These are phyloP conservation scores for Salvia sclarea DNA, from an alignment of 305 asterid genomes.

Conservation along the genomic window DNA sequence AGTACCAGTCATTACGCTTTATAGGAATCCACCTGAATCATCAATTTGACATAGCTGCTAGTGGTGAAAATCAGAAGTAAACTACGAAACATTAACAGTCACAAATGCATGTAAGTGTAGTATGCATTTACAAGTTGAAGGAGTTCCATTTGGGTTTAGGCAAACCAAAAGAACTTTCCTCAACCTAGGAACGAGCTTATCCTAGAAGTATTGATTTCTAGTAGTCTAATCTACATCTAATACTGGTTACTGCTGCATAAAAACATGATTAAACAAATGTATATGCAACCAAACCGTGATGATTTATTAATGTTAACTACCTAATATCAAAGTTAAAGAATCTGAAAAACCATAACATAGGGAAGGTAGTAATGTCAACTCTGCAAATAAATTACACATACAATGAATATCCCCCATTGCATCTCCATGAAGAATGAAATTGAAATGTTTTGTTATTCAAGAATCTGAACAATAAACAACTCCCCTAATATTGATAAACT, in stretches of 20 bases:
- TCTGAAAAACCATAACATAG: not conserved
- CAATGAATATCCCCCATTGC: not conserved
- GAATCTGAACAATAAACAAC: not conserved
- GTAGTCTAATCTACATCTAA: conserved; percentile 5
- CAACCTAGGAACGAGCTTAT: not conserved
- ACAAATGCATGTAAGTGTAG: not conserved
- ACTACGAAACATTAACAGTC: conserved; percentile 1
- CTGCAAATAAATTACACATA: not conserved
- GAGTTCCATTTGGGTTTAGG: conserved; percentile 9
- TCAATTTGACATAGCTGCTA: conserved; percentile 9
- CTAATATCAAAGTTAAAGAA: not conserved
- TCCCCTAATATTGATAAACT: no score
- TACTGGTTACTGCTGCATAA: not conserved
- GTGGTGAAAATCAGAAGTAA: conserved; percentile 11
- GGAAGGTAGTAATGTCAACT: not conserved
- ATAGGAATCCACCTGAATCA: conserved; percentile 85
- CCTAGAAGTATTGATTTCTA: conserved; percentile 1
- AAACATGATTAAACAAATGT: conserved; percentile 1
- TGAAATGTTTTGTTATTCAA: not conserved
- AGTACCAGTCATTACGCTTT: conserved; percentile 96
- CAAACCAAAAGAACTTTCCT: conserved; percentile 2
- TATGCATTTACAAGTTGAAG: conserved; percentile 18
- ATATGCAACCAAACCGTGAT: conserved; percentile 2
- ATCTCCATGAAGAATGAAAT: not conserved
- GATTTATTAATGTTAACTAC: not conserved